Percentiles rank a stretch among this genome's conserved stretches.
These are phyloP conservation scores for Bimuria novae-zelandiae DNA, from an alignment of 2,329 filamentous ascomycete genomes.

Conservation along the genomic window DNA sequence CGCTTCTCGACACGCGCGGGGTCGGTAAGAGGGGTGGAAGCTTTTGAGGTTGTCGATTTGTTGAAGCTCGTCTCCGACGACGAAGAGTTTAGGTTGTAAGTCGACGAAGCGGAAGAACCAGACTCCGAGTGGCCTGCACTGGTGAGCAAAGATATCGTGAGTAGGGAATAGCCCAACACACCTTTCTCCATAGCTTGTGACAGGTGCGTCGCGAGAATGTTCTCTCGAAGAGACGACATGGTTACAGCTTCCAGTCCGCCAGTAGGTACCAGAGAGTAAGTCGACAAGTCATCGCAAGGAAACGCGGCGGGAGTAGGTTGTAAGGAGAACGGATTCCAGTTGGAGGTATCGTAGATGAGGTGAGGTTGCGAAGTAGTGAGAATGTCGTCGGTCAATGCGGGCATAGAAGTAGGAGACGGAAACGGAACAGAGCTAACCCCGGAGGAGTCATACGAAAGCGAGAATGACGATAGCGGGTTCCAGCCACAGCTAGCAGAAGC, in stretches of 20 bases:
- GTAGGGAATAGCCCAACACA: slow-evolving; percentile 11
- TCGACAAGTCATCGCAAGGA: slow-evolving; percentile 25
- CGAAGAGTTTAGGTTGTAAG: slow-evolving; percentile 28
- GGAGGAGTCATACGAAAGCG: slow-evolving; percentile 25
- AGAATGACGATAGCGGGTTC: slow-evolving; percentile 33
- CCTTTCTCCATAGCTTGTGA: slow-evolving; percentile 33
- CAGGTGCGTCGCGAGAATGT: slow-evolving; percentile 21
- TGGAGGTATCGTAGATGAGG: slow-evolving; percentile 25
- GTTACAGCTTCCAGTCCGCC: slow-evolving; percentile 20
- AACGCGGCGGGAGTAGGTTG: slow-evolving; percentile 23
- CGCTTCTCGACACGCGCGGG: slow-evolving; percentile 57
- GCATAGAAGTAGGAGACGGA: slow-evolving; percentile 29
- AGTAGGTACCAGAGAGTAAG: slow-evolving; percentile 22
- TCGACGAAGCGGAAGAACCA: slow-evolving; percentile 31
- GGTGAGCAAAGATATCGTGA: slow-evolving; percentile 14
- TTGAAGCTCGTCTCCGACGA: slow-evolving; percentile 31
- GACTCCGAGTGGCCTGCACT: slow-evolving; percentile 29
- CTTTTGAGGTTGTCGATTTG: slow-evolving; percentile 31
- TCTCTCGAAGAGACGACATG: slow-evolving; percentile 23
- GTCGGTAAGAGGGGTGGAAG: slow-evolving; percentile 25
- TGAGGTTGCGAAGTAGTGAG: slow-evolving; percentile 20
- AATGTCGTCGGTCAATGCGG: slow-evolving; percentile 23
- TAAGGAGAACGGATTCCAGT: slow-evolving; percentile 32
- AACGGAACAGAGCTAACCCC: slow-evolving; percentile 24
- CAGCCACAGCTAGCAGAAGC: slow-evolving; percentile 31